phyloP scores from a whole-genome alignment of 208 protist species.

The Crithidia mellificae region DNA sequence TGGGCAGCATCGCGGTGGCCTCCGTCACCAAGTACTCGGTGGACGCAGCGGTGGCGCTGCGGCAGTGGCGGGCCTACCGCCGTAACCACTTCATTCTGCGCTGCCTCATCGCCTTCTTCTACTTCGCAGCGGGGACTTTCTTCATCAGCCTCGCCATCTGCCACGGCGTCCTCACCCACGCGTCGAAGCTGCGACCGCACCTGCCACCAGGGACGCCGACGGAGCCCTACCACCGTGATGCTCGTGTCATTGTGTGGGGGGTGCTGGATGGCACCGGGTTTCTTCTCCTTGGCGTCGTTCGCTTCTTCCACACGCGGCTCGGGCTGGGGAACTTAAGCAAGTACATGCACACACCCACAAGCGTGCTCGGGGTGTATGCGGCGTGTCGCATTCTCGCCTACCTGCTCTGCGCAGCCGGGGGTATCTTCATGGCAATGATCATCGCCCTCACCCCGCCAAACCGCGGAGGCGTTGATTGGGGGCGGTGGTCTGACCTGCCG shows the following conservation, averaged over 20 bases:
- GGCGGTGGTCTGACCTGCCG: slow-evolving; percentile 30
- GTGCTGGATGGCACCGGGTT: slow-evolving; percentile 32
- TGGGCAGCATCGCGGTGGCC: slow-evolving; percentile 43
- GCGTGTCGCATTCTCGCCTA: slow-evolving; percentile 3
- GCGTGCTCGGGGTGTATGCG: slow-evolving; percentile 13
- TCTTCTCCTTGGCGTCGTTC: slow-evolving; percentile 22
- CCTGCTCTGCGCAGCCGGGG: slow-evolving; percentile 14
- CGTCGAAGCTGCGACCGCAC: slow-evolving; percentile 7
- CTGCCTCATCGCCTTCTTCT: slow-evolving; percentile 15
- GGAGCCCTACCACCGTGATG: slow-evolving; percentile 20
- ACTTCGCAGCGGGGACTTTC: slow-evolving; percentile 17
- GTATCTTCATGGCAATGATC: slow-evolving; percentile 45
- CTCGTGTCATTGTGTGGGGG: slow-evolving; percentile 37
- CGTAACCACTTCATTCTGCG: slow-evolving; percentile 20
- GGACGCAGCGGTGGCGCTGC: slow-evolving; percentile 21
- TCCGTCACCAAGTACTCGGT: slow-evolving; percentile 33
- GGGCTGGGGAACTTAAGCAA: slow-evolving; percentile 30
- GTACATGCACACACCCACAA: slow-evolving; percentile 7
- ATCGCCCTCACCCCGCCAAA: slow-evolving; percentile 28
- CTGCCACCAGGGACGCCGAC: slow-evolving; percentile 19
- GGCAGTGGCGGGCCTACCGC: slow-evolving; percentile 14
- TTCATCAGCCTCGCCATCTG: slow-evolving; percentile 37
- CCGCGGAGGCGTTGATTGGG: slow-evolving; percentile 43
- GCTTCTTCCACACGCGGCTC: slow-evolving; percentile 19
- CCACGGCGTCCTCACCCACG: slow-evolving; percentile 30